These are phyloP conservation scores for Nelumbo lutea DNA, from an alignment of 164 flowering plant species.

Conservation along the genomic window DNA sequence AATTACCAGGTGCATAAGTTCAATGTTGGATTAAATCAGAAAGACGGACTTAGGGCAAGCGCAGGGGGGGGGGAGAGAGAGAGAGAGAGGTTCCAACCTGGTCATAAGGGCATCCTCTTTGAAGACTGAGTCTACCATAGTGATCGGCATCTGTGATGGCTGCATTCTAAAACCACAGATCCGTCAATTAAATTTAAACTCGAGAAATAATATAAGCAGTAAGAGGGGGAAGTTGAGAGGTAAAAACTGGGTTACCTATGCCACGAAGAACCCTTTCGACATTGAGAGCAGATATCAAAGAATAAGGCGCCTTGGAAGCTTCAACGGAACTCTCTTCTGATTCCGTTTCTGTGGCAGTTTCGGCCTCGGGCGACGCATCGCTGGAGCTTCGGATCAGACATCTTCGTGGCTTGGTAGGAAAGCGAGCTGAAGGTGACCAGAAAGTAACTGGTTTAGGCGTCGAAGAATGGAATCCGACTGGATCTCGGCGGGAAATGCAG, in stretches of 20 bases:
- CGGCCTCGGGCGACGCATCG: constrained; percentile 30
- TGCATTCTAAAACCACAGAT: constrained; percentile 49
- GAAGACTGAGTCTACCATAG: constrained; percentile 66
- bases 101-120: constrained; percentile 52
- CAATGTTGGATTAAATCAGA: too few relatives aligned
- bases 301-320: constrained; percentile 38
- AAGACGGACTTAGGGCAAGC: too few relatives aligned
- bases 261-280: constrained; percentile 82
- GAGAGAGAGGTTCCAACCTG: constrained; percentile 30
- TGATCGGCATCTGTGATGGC: constrained; percentile 80
- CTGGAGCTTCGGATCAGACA: constrained; percentile 20
- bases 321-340: constrained; percentile 36
- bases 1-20: too few relatives aligned
- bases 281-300: constrained; percentile 65
- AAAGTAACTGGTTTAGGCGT: background rate
- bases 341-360: constrained; percentile 18
- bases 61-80: background rate
- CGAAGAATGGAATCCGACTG: background rate
- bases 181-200: constrained; percentile 21
- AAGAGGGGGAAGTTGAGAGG: background rate
- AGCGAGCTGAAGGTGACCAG: background rate
- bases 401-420: constrained; percentile 12
- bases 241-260: constrained; percentile 38
- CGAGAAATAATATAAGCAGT: background rate
- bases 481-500: constrained; percentile 14